These are phyloP conservation scores for Pseudozyma hubeiensis DNA, from an alignment of 1,284 basidiomycete genomes.

Conservation along the genomic window DNA sequence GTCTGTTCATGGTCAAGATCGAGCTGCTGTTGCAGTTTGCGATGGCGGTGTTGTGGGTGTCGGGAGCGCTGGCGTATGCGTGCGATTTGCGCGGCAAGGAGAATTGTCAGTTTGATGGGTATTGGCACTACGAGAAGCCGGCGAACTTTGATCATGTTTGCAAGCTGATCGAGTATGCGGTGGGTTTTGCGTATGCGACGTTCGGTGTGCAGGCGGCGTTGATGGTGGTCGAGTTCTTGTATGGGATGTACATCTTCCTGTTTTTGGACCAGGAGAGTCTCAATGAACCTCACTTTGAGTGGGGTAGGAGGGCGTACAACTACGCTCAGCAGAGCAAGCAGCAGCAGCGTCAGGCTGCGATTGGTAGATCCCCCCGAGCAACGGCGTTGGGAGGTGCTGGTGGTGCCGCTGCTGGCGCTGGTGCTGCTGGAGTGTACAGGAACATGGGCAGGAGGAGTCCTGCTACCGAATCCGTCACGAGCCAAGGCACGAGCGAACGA, in stretches of 20 bases:
- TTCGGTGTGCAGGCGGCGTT: constrained; percentile 67
- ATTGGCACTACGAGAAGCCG: constrained; percentile 69
- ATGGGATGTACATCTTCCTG: constrained; percentile 67
- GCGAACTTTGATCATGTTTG: constrained; percentile 67
- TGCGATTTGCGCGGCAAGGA: constrained; percentile 67
- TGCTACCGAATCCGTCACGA: constrained; percentile 7
- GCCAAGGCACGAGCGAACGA: not conserved
- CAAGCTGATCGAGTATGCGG: constrained; percentile 68
- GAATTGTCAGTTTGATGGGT: constrained; percentile 69
- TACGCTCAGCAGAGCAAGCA: constrained; percentile 43
- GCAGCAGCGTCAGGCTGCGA: constrained; percentile 18
- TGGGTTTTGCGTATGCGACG: constrained; percentile 67
- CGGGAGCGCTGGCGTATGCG: constrained; percentile 68
- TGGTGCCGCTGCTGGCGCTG: constrained; percentile 17
- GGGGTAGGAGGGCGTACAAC: constrained; percentile 66
- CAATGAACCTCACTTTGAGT: constrained; percentile 70
- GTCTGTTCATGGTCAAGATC: constrained; percentile 66
- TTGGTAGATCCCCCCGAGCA: constrained; percentile 24
- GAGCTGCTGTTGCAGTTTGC: constrained; percentile 68
- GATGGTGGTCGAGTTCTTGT: constrained; percentile 57
- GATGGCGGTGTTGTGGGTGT: constrained; percentile 68
- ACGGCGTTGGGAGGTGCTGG: constrained; percentile 16
- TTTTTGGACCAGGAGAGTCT: constrained; percentile 71
- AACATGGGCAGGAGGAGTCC: constrained; percentile 24
- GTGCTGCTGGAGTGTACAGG: constrained; percentile 18